A percentile compares a stretch with the other conserved stretches of the same genome.
Conservation (phyloP, 352 stramenopile species). For the Phytophthora tentaculata region DNA sequence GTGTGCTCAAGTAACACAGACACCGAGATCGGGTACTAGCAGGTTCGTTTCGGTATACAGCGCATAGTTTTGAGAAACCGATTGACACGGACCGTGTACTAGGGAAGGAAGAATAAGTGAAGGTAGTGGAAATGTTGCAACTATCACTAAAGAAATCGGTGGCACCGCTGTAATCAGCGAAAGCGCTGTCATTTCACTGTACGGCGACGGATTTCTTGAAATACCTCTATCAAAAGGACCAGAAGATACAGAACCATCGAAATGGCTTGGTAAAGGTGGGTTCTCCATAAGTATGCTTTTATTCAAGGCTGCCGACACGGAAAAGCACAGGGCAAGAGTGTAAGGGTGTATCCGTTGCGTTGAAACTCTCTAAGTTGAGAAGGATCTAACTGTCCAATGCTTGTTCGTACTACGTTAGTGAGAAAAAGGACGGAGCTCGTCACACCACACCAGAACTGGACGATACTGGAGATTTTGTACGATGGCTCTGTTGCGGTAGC, state of each 20-base stretch:
- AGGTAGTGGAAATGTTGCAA: neutral
- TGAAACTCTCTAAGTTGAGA: neutral
- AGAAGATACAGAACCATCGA: neutral
- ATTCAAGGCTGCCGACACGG: conserved; percentile 56
- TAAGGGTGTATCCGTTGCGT: conserved; percentile 8
- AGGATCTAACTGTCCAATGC: neutral
- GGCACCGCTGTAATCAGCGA: neutral
- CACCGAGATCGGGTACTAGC: neutral
- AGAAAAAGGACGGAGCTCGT: conserved; percentile 5
- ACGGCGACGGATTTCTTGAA: conserved; percentile 61
- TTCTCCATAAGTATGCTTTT: conserved; percentile 50
- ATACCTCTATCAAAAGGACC: conserved; percentile 17
- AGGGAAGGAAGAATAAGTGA: neutral
- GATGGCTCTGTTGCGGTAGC: conserved; percentile 69
- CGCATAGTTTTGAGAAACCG: neutral
- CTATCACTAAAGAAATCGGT: neutral
- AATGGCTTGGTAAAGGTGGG: conserved; percentile 13
- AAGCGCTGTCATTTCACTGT: conserved; percentile 47
- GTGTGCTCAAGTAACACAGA: neutral
- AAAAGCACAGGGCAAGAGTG: conserved; percentile 36
- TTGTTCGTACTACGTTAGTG: neutral
- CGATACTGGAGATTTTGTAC: conserved; percentile 61
- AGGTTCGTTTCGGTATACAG: neutral
- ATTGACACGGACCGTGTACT: neutral
- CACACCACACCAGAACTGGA: conserved; percentile 63